Evolutionary conservation across 768 basidiomycete genomes (phyloP).

Genomic region (Macrolepiota fuliginosa): DNA sequence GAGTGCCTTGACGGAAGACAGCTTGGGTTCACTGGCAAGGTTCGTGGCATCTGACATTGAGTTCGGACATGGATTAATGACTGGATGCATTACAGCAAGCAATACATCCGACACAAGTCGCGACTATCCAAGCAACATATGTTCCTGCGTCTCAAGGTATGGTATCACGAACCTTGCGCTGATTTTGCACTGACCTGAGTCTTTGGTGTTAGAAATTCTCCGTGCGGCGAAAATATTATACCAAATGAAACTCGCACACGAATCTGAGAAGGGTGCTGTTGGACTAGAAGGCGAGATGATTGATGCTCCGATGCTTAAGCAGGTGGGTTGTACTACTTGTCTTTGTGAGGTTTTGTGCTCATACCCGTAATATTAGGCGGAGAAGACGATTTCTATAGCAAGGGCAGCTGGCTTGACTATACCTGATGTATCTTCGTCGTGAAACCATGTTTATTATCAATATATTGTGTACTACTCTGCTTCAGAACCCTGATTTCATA

Average conservation of each 20-base stretch:
- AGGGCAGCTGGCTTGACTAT: slow-evolving; percentile 53
- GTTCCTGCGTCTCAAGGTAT: slow-evolving; percentile 71
- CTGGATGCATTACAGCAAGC: slow-evolving; percentile 64
- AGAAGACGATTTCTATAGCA: slow-evolving; percentile 52
- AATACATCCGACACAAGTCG: slow-evolving; percentile 86
- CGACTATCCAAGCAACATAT: slow-evolving; percentile 73
- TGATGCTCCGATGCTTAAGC: slow-evolving; percentile 88
- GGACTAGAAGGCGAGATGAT: slow-evolving; percentile 86
- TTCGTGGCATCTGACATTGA: slow-evolving; percentile 18
- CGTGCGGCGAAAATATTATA: slow-evolving; percentile 74
- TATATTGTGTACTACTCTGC: not conserved
- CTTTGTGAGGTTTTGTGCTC: not conserved
- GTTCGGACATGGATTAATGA: not conserved
- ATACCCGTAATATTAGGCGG: slow-evolving; percentile 24
- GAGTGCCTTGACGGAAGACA: slow-evolving; percentile 79
- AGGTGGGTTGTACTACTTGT: slow-evolving; percentile 40
- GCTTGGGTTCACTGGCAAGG: slow-evolving; percentile 93
- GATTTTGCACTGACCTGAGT: not conserved
- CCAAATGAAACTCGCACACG: slow-evolving; percentile 59
- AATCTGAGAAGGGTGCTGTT: slow-evolving; percentile 59
- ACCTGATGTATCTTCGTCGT: slow-evolving; percentile 33
- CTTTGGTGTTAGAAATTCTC: slow-evolving; percentile 57
- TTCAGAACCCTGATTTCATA: not conserved
- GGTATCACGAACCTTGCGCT: slow-evolving; percentile 7
- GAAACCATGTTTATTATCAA: not conserved